Evolutionary conservation across 2,329 filamentous ascomycete genomes (phyloP).

Genomic region (Colletotrichum chlorophyti): DNA sequence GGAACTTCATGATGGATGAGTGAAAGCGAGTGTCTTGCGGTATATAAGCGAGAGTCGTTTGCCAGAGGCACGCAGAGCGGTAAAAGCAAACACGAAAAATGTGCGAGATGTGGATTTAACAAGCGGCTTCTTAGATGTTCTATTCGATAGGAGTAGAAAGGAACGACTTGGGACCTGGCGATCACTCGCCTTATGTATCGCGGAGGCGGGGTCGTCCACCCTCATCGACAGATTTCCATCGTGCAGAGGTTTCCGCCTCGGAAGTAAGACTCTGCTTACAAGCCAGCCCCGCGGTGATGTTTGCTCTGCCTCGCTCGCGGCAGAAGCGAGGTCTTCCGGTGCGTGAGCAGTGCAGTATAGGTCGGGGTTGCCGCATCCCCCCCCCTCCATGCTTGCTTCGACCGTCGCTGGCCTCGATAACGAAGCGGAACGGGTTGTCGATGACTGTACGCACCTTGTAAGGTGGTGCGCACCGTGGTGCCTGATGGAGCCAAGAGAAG

Average conservation of each 20-base stretch:
- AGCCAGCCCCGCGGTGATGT: not conserved
- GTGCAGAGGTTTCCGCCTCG: not conserved
- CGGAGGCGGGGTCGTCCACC: not conserved
- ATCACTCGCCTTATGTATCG: constrained; percentile 19
- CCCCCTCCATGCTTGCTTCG: constrained; percentile 1
- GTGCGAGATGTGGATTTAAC: not conserved
- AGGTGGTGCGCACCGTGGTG: constrained; percentile 1
- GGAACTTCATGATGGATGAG: constrained; percentile 45
- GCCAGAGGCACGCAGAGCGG: constrained; percentile 29
- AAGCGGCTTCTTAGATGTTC: not conserved
- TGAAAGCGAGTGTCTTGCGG: constrained; percentile 32
- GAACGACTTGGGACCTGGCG: not conserved
- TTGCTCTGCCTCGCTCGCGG: constrained; percentile 10
- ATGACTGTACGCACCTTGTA: constrained; percentile 23
- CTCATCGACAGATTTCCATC: not conserved
- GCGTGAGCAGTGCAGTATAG: not conserved
- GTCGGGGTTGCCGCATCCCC: constrained; percentile 1
- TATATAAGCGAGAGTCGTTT: constrained; percentile 30
- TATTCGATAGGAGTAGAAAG: not conserved
- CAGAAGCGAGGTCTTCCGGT: not conserved
- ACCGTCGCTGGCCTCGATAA: not conserved
- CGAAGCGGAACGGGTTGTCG: constrained; percentile 1
- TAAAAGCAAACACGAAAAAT: constrained; percentile 30
- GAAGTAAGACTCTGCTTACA: constrained; percentile 16
- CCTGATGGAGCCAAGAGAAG: constrained; percentile 15